These are phyloP conservation scores for Oryza australiensis DNA, from an alignment of 176 grass and related monocot genomes.

Conservation along the genomic window DNA sequence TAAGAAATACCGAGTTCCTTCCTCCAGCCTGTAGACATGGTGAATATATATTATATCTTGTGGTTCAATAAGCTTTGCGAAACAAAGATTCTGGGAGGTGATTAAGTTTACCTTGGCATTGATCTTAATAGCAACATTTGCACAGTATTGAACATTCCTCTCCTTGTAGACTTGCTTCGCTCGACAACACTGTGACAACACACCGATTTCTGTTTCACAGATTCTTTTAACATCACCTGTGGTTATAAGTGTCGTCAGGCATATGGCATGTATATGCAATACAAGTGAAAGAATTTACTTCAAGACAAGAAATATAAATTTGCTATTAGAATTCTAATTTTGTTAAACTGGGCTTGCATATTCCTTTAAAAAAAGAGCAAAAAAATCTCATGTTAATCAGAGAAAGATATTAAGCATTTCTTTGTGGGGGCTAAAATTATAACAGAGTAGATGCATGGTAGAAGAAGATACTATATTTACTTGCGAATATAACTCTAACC, in stretches of 20 bases:
- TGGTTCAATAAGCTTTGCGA: not conserved
- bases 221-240: conserved; percentile 58
- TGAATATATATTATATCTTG: not conserved
- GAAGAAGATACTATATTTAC: not conserved
- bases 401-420: not conserved
- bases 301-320: not conserved
- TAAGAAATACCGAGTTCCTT: conserved; percentile 55
- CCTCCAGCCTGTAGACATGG: conserved; percentile 58
- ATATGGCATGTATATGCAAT: not conserved
- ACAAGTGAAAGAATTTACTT: not conserved
- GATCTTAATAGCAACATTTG: conserved; percentile 70
- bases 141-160: conserved; percentile 15
- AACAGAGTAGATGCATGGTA: not conserved
- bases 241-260: conserved; percentile 2
- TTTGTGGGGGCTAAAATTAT: not conserved
- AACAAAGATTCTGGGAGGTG: not conserved
- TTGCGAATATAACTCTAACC: not conserved
- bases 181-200: conserved; percentile 61
- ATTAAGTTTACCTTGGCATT: conserved; percentile 61
- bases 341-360: not conserved
- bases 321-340: not conserved
- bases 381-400: not conserved
- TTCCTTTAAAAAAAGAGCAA: too few relatives aligned
- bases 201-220: conserved; percentile 63
- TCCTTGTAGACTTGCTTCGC: conserved; percentile 6